Percentiles rank a stretch among this genome's conserved stretches.
These are phyloP conservation scores for Verticillium longisporum DNA, from an alignment of 2,329 filamentous ascomycete genomes.

Conservation along the genomic window DNA sequence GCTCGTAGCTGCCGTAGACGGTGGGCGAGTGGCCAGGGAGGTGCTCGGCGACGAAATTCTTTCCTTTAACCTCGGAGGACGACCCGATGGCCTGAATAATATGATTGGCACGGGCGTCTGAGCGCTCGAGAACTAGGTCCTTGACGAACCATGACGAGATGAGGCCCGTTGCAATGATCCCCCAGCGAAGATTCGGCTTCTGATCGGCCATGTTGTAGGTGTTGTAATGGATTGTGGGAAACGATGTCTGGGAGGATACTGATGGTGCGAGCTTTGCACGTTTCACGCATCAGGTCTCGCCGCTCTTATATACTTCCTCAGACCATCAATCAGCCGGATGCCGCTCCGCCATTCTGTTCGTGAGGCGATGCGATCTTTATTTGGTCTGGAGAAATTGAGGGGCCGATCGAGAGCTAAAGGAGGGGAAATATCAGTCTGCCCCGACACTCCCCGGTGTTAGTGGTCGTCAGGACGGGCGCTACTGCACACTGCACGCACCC, in stretches of 20 bases:
- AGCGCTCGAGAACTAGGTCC: conserved; percentile 29
- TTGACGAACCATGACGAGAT: conserved; percentile 35
- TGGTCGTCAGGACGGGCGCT: not conserved
- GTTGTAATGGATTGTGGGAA: not conserved
- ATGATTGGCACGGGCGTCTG: conserved; percentile 28
- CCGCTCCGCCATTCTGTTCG: not conserved
- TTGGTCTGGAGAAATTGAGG: not conserved
- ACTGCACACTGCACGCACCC: not conserved
- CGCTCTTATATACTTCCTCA: not conserved
- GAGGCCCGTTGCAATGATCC: conserved; percentile 28
- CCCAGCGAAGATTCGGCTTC: conserved; percentile 23
- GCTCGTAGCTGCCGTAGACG: conserved; percentile 30
- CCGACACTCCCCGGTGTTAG: not conserved
- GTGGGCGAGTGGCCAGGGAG: conserved; percentile 18
- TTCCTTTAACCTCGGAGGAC: conserved; percentile 29
- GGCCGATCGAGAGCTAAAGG: not conserved
- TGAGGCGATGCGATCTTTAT: not conserved
- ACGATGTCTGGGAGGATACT: not conserved
- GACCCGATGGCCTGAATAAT: conserved; percentile 34
- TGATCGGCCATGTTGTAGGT: not conserved
- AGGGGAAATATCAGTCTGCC: not conserved
- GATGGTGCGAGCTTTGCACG: not conserved
- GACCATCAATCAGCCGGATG: not conserved
- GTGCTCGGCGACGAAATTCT: conserved; percentile 27
- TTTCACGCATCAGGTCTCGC: not conserved